These are phyloP conservation scores for Carex myosuroides DNA, from an alignment of 176 grass and related monocot genomes.

Conservation along the genomic window DNA sequence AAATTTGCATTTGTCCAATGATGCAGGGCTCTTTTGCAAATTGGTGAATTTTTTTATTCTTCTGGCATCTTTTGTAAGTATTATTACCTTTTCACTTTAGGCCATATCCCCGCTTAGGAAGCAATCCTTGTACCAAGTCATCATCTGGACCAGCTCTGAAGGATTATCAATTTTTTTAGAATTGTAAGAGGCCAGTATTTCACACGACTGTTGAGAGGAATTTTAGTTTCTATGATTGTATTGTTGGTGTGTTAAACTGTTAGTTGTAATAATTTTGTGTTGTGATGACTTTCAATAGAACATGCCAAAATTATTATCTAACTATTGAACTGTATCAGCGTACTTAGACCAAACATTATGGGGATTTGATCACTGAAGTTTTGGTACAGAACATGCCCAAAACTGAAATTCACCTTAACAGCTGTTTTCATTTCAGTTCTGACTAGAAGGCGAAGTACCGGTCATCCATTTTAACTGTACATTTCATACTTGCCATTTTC, in stretches of 20 bases:
- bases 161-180: conserved; percentile 85
- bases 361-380: background rate
- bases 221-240: too few relatives aligned
- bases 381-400: background rate
- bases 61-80: background rate
- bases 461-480: background rate
- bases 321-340: too few relatives aligned
- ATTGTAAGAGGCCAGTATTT: conserved; percentile 5
- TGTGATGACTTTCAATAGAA: too few relatives aligned
- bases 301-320: too few relatives aligned
- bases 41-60: background rate
- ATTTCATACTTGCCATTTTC: background rate
- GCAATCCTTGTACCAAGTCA: conserved; percentile 91
- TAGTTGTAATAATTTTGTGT: too few relatives aligned
- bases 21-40: background rate
- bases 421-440: background rate
- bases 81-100: conserved; percentile 31
- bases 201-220: too few relatives aligned
- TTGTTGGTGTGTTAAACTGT: too few relatives aligned
- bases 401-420: background rate
- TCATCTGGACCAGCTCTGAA: conserved; percentile 91
- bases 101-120: conserved; percentile 43
- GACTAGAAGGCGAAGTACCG: background rate
- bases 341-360: too few relatives aligned
- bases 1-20: background rate